Base-by-base conservation (phyloP, 2,329 filamentous ascomycete genomes). In the Diaporthe citrichinensis region DNA sequence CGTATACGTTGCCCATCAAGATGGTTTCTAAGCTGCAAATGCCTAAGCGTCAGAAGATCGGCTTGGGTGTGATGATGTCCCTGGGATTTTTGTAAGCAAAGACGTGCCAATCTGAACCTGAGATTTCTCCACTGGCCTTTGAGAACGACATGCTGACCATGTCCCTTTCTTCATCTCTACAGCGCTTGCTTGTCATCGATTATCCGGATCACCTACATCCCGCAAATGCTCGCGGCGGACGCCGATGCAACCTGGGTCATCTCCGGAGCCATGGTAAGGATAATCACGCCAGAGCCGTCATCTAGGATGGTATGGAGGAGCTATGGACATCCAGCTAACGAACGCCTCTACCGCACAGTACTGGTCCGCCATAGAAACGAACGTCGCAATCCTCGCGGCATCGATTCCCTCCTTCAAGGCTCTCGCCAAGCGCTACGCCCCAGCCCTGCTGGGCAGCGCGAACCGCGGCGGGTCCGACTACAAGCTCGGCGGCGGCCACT, bases 161-260 rank as follows among this genome's bases (percentile, higher is more conserved):
- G 14, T 39, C 2, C 4, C 59, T 14, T 44, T 5, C 20, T 15
- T 23, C 28, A 23, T 3, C 46, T 15, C 17, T 71, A 34, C 41
- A 87, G 86, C 76, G 85, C 86, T 57, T 87, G 86, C 74, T 78
- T 87, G 51, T 86, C 86, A 17, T 86, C 85, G 9, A 86, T 87
- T 73, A 83, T 88, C 57, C 84, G 86, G 73, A 86, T 87, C 71
- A 86, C 84, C 34, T 86, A 84, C 53, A 84, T 88, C 74, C 86
- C 85, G 5, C 73, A 80, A 49, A 86, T 87, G 83, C 83, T 87
- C 55, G 80, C 78, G 25, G 82, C 82, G 28, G 65, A 51, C 14
- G 58, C 73, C 15, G 83, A 85, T 76, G 76, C 81, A 9, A 84
- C 83, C 23, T 84, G 80, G 78, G 82, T 80, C 62, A 84, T 84